phyloP scores from a whole-genome alignment of 2,329 filamentous ascomycete species.

The Neurospora crassa region DNA sequence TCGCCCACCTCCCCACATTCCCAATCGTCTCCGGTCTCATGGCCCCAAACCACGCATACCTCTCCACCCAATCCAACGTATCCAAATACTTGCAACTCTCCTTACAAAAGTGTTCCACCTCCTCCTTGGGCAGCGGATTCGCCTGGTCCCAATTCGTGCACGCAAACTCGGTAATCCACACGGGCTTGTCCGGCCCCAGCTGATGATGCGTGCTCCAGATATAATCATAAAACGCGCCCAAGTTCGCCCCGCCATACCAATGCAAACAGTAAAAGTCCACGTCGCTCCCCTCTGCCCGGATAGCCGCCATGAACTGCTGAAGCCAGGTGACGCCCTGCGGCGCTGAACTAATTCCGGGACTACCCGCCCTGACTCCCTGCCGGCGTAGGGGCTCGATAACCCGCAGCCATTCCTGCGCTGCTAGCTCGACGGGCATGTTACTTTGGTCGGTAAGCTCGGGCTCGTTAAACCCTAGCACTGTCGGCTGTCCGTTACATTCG shows the following conservation, averaged over 20 bases:
- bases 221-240: conserved; percentile 18
- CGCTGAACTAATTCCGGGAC: conserved; percentile 16
- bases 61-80: conserved; percentile 17
- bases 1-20: conserved; percentile 15
- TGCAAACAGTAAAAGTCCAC: conserved; percentile 18
- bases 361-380: conserved; percentile 10
- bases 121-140: conserved; percentile 11
- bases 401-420: conserved; percentile 14
- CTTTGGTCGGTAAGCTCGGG: conserved; percentile 15
- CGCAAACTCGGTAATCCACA: conserved; percentile 19
- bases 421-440: conserved; percentile 15
- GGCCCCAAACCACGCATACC: conserved; percentile 18
- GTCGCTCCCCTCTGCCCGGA: conserved; percentile 12
- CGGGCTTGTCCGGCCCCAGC: conserved; percentile 14
- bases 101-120: conserved; percentile 14
- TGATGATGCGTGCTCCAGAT: conserved; percentile 17
- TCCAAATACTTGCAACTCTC: conserved; percentile 17
- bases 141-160: conserved; percentile 16
- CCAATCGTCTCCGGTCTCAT: conserved; percentile 14
- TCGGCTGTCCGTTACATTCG: background rate
- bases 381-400: conserved; percentile 13
- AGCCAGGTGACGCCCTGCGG: conserved; percentile 15
- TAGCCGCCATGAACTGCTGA: conserved; percentile 8
- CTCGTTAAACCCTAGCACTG: conserved; percentile 17
- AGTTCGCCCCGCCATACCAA: conserved; percentile 14